Conservation (phyloP, 192 early-diverging fungal genomes). For the Funneliformis geosporum region DNA sequence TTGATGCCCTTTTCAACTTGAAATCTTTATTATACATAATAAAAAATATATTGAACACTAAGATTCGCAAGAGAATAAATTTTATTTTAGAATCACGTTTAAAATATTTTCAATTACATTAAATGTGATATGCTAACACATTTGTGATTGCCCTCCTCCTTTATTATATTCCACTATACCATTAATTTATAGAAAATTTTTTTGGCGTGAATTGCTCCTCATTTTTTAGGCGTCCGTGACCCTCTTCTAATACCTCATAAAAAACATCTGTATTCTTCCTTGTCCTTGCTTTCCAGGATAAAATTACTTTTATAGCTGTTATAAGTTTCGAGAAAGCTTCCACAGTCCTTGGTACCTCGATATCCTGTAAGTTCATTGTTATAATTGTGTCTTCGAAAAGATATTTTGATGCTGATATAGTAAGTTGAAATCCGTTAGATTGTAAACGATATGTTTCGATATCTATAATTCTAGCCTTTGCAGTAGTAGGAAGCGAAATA, state of each 20-base stretch:
- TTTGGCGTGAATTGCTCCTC: neutral
- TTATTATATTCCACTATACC: no score
- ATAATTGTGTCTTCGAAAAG: conserved; percentile 9
- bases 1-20: no score
- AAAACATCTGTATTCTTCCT: conserved; percentile 6
- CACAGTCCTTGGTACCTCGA: conserved; percentile 12
- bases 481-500: neutral
- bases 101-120: no score
- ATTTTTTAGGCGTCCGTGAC: neutral
- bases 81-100: no score
- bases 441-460: conserved; percentile 6
- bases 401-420: conserved; percentile 17
- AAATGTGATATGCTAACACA: no score
- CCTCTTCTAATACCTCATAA: conserved; percentile 1
- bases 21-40: no score
- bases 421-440: conserved; percentile 22
- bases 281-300: conserved; percentile 18
- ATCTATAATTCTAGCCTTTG: neutral
- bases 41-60: no score
- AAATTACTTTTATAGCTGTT: neutral
- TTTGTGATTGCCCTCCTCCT: no score
- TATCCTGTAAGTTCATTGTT: neutral
- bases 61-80: no score
- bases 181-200: neutral
- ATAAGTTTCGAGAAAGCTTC: conserved; percentile 12